These are phyloP conservation scores for Stenocarpella maydis DNA, from an alignment of 2,329 filamentous ascomycete genomes.

Conservation along the genomic window DNA sequence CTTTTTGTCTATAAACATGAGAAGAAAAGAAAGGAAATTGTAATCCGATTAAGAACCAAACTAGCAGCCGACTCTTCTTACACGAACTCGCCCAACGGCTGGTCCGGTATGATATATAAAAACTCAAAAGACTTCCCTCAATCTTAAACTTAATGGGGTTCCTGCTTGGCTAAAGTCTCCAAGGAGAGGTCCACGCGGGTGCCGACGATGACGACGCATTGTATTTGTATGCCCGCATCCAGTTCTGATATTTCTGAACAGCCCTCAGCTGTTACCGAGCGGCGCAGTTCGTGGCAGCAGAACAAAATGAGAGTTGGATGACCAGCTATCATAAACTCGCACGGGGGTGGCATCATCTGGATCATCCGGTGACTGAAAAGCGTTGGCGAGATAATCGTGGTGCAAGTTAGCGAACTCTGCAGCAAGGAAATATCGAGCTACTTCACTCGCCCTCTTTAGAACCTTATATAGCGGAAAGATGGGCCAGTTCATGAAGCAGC, in stretches of 20 bases:
- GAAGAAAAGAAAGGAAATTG: no score
- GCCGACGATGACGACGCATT: neutral
- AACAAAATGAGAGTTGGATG: neutral
- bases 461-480: neutral
- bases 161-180: neutral
- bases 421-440: neutral
- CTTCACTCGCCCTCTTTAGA: neutral
- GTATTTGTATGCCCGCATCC: neutral
- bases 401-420: neutral
- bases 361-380: neutral
- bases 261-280: neutral
- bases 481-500: neutral
- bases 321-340: neutral
- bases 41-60: no score
- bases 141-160: neutral
- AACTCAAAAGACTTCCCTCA: neutral
- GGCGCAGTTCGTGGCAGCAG: neutral
- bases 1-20: no score
- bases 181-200: neutral
- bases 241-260: neutral
- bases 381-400: neutral
- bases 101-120: neutral
- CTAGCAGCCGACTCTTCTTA: neutral
- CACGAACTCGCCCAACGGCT: neutral
- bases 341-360: neutral